A percentile compares a stretch with the other conserved stretches of the same genome.
These are phyloP conservation scores for Tagetes erecta DNA, from an alignment of 129 eudicot genomes.

Conservation along the genomic window DNA sequence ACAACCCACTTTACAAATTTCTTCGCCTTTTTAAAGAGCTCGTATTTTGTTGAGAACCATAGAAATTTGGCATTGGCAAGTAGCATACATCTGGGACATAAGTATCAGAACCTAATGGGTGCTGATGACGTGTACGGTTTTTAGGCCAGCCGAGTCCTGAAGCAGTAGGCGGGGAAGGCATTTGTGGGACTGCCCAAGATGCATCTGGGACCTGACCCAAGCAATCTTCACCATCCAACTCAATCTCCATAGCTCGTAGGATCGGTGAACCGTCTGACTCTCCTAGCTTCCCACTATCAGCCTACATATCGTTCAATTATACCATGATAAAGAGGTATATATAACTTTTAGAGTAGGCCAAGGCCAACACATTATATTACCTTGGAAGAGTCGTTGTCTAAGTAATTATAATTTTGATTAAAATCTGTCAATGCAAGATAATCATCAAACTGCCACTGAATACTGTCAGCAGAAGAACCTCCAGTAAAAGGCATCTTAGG, in stretches of 20 bases:
- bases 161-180: constrained; percentile 85
- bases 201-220: constrained; percentile 76
- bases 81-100: constrained; percentile 74
- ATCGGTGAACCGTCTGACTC: constrained; percentile 69
- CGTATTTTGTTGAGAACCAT: constrained; percentile 28
- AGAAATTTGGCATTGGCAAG: constrained; percentile 29
- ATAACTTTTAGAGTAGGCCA: constrained; percentile 4
- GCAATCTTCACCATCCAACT: constrained; percentile 62
- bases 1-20: constrained; percentile 27
- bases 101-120: constrained; percentile 39
- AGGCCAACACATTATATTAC: constrained; percentile 34
- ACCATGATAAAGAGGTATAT: neutral
- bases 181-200: constrained; percentile 77
- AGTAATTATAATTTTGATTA: constrained; percentile 53
- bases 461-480: constrained; percentile 56
- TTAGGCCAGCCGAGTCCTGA: constrained; percentile 76
- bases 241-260: constrained; percentile 52
- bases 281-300: constrained; percentile 78
- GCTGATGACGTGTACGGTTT: constrained; percentile 30
- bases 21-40: constrained; percentile 44
- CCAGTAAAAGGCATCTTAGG: constrained; percentile 51
- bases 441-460: constrained; percentile 86
- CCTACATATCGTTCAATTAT: constrained; percentile 41
- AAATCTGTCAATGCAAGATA: constrained; percentile 58
- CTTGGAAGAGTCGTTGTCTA: constrained; percentile 68